Evolutionary conservation across 2,329 filamentous ascomycete species (phyloP).

Genomic region (Arthroderma sp.): DNA sequence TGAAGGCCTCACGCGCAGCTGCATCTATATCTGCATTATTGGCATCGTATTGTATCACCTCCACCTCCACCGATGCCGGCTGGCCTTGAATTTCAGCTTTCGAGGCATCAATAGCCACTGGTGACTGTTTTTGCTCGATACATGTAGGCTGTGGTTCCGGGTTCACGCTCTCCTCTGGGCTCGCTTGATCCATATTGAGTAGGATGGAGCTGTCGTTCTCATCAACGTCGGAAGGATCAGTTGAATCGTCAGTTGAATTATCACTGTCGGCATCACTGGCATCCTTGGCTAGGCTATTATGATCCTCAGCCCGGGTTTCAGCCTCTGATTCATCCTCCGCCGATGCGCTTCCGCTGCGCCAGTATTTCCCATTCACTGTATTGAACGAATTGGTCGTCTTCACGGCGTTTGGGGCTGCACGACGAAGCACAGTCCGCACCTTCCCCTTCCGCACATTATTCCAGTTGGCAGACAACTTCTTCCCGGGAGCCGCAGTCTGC

Average conservation of each 20-base stretch:
- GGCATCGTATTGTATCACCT: background rate
- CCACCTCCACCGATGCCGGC: background rate
- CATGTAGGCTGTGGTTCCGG: background rate
- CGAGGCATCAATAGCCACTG: background rate
- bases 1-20: constrained; percentile 24
- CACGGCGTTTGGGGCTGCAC: constrained; percentile 11
- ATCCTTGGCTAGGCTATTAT: background rate
- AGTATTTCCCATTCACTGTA: constrained; percentile 28
- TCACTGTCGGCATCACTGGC: background rate
- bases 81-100: background rate
- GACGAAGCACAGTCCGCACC: constrained; percentile 33
- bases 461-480: constrained; percentile 31
- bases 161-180: background rate
- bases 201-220: constrained; percentile 33
- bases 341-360: constrained; percentile 26
- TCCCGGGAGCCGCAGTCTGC: constrained; percentile 25
- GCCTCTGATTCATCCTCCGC: background rate
- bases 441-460: constrained; percentile 33
- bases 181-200: constrained; percentile 25
- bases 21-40: constrained; percentile 16
- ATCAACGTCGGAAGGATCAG: constrained; percentile 16
- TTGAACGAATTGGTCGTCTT: constrained; percentile 16
- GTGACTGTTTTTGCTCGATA: background rate
- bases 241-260: background rate
- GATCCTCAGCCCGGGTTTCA: background rate